Conservation (phyloP, 73 alveolate genomes). For the Paramecium tetraurelia region DNA sequence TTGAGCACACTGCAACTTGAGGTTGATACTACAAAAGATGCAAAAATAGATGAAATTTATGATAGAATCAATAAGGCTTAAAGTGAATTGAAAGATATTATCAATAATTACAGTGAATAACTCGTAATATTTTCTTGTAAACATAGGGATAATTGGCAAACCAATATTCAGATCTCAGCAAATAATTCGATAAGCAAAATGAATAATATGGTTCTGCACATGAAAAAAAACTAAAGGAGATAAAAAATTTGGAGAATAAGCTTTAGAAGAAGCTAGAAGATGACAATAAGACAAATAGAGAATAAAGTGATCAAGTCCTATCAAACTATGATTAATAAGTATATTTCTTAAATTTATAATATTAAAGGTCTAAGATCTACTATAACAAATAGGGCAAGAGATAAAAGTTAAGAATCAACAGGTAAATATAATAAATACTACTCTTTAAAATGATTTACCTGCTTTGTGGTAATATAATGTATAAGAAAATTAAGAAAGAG, state of each 20-base stretch:
- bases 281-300: background rate
- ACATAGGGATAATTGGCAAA: background rate
- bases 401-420: background rate
- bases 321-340: conserved; percentile 1
- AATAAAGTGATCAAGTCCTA: background rate
- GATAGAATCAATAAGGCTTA: background rate
- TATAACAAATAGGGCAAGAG: background rate
- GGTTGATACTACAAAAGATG: conserved; percentile 38
- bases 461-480: background rate
- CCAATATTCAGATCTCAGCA: background rate
- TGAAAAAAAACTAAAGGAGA: conserved; percentile 3
- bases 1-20: background rate
- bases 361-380: background rate
- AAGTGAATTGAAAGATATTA: background rate
- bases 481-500: conserved; percentile 10
- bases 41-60: conserved; percentile 11
- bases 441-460: background rate
- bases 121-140: background rate
- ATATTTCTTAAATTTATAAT: background rate
- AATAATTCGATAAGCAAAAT: background rate
- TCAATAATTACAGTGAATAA: background rate
- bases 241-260: background rate
- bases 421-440: background rate
- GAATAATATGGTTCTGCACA: background rate
- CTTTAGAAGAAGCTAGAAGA: background rate